phyloP scores from a whole-genome alignment of 164 flowering plant species.

The Tetracentron sinense region DNA sequence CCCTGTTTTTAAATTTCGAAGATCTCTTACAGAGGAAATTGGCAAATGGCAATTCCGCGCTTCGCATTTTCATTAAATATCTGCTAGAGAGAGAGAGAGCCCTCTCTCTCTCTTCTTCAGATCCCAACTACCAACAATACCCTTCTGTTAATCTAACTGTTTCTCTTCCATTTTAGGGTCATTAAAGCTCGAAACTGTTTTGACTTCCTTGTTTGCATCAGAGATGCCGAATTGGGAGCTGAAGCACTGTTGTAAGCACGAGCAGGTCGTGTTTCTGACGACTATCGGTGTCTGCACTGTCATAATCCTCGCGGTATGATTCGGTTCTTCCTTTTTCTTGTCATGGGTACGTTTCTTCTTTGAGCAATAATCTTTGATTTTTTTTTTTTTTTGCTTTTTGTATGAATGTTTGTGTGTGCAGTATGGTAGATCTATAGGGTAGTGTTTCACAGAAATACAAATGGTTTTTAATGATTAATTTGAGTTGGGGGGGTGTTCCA shows the following conservation, averaged over 20 bases:
- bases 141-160: neutral
- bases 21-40: too few species aligned
- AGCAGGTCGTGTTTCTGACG: conserved; percentile 49
- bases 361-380: too few species aligned
- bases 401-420: too few species aligned
- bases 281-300: conserved; percentile 62
- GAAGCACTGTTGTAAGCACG: conserved; percentile 61
- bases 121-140: neutral
- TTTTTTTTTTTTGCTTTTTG: too few species aligned
- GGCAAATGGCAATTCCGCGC: too few species aligned
- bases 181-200: neutral
- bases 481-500: neutral
- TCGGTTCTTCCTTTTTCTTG: neutral
- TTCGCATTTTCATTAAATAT: too few species aligned
- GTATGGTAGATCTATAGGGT: too few species aligned
- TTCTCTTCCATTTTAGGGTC: neutral
- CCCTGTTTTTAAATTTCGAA: too few species aligned
- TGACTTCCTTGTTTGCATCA: neutral
- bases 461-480: too few species aligned
- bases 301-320: conserved; percentile 61
- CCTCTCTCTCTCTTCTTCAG: neutral
- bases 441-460: too few species aligned
- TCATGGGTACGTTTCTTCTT: too few species aligned
- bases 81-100: too few species aligned
- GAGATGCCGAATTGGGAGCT: conserved; percentile 67